A percentile compares a stretch with the other conserved stretches of the same genome.
Conservation (phyloP, 768 basidiomycete genomes). For the Termitomyces sp. region DNA sequence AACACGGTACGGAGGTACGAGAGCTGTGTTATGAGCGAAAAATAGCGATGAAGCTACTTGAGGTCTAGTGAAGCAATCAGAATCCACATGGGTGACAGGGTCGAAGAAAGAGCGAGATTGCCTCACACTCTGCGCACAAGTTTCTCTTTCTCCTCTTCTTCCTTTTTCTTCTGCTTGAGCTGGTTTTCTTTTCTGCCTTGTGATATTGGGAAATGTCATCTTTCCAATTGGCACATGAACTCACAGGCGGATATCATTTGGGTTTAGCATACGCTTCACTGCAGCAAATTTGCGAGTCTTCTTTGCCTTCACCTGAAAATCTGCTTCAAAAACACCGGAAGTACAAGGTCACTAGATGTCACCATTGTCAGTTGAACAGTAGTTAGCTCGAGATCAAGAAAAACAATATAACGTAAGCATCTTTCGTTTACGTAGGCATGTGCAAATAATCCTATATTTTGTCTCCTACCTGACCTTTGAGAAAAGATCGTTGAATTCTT, state of each 20-base stretch:
- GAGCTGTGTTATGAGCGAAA: slow-evolving; percentile 90
- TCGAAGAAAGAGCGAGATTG: neutral
- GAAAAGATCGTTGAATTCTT: too few relatives aligned
- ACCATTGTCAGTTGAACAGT: neutral
- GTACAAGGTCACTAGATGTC: neutral
- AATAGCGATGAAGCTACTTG: slow-evolving; percentile 90
- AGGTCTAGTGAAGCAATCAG: slow-evolving; percentile 39
- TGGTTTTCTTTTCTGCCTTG: slow-evolving; percentile 83
- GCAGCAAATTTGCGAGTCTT: slow-evolving; percentile 93
- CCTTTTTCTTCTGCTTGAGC: slow-evolving; percentile 81
- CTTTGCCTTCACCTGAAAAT: slow-evolving; percentile 76
- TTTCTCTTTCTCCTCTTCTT: slow-evolving; percentile 74
- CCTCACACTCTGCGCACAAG: slow-evolving; percentile 76
- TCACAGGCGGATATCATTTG: slow-evolving; percentile 88
- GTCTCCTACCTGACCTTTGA: neutral
- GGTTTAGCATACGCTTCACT: slow-evolving; percentile 91
- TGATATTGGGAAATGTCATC: slow-evolving; percentile 7
- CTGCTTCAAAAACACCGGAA: neutral
- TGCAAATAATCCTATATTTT: neutral
- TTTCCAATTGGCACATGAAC: slow-evolving; percentile 19
- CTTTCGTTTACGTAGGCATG: too few relatives aligned
- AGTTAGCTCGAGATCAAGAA: neutral
- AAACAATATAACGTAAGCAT: slow-evolving; percentile 5
- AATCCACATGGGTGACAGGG: neutral
- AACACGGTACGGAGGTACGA: slow-evolving; percentile 95